A percentile compares a stretch with the other conserved stretches of the same genome.
phyloP scores from a whole-genome alignment of 768 basidiomycete species.

The Termitomyces bulborhizus region DNA sequence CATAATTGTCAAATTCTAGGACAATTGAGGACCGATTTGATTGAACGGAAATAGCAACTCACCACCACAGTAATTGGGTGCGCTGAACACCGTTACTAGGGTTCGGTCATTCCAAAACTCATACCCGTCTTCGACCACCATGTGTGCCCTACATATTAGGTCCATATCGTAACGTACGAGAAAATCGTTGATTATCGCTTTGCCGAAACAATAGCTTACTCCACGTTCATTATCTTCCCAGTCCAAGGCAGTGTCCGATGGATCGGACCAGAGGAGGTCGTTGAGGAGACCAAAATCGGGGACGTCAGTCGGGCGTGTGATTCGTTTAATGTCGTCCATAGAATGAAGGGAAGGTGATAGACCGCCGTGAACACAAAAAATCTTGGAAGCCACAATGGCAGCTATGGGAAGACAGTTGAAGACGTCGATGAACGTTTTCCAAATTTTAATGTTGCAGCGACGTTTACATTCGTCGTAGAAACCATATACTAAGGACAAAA shows the following conservation, averaged over 20 bases:
- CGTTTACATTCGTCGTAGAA: conserved; percentile 99
- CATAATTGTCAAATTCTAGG: conserved; percentile 91
- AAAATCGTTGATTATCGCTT: conserved; percentile 95
- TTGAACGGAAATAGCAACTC: conserved; percentile 25
- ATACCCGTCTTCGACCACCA: conserved; percentile 99
- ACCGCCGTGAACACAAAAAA: conserved; percentile 98
- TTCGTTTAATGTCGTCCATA: conserved; percentile 98
- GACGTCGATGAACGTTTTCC: conserved; percentile 99
- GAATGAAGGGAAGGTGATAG: conserved; percentile 87
- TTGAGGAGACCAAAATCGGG: conserved; percentile 97
- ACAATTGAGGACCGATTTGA: conserved; percentile 12
- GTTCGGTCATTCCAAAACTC: conserved; percentile 99
- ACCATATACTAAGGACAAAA: conserved; percentile 71
- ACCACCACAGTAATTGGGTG: conserved; percentile 97
- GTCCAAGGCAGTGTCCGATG: conserved; percentile 93
- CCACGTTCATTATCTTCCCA: conserved; percentile 99
- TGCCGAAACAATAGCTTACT: conserved; percentile 98
- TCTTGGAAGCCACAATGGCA: conserved; percentile 97
- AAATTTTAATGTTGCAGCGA: conserved; percentile 98
- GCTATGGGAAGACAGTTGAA: conserved; percentile 99
- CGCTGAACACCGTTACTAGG: conserved; percentile 96
- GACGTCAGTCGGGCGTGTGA: conserved; percentile 96
- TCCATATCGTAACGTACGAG: conserved; percentile 96
- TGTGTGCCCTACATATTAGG: conserved; percentile 97
- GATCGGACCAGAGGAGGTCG: conserved; percentile 97